Evolutionary conservation across 495 filamentous ascomycete species (phyloP).

Genomic region (Neurospora africana): DNA sequence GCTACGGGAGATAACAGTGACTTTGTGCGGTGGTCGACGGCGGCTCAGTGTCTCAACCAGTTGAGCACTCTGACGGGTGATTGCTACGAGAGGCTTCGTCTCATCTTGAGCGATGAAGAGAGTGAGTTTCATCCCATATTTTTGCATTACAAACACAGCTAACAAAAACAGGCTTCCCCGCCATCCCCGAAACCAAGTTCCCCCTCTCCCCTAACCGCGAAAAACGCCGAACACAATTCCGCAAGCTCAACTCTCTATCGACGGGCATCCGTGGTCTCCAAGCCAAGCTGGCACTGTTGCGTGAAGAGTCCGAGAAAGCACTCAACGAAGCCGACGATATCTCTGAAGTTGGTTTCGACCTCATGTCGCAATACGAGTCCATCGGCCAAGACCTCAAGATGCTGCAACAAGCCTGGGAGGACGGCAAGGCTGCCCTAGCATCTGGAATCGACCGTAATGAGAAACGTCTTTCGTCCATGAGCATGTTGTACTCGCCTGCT

Average conservation of each 20-base stretch:
- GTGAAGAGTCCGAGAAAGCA: slow-evolving; percentile 75
- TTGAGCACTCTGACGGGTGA: slow-evolving; percentile 50
- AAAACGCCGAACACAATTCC: slow-evolving; percentile 69
- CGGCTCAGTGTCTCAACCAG: slow-evolving; percentile 61
- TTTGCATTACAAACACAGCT: slow-evolving; percentile 4
- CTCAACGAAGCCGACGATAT: slow-evolving; percentile 65
- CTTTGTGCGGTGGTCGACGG: slow-evolving; percentile 66
- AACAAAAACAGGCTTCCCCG: slow-evolving; percentile 25
- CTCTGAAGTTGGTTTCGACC: slow-evolving; percentile 58
- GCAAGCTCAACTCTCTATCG: slow-evolving; percentile 75
- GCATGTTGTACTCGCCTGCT: slow-evolving; percentile 61
- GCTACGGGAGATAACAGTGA: slow-evolving; percentile 76
- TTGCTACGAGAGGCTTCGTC: slow-evolving; percentile 44
- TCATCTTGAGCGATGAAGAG: slow-evolving; percentile 73
- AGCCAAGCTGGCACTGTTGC: slow-evolving; percentile 85
- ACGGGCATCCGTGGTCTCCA: slow-evolving; percentile 87
- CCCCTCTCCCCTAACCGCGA: slow-evolving; percentile 69
- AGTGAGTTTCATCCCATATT: slow-evolving; percentile 39
- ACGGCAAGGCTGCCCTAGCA: slow-evolving; percentile 64
- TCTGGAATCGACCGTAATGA: slow-evolving; percentile 64
- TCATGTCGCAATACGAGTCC: slow-evolving; percentile 86
- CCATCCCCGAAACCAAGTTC: slow-evolving; percentile 46
- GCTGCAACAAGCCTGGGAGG: slow-evolving; percentile 85
- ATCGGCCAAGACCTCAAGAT: slow-evolving; percentile 78
- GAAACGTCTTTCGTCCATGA: slow-evolving; percentile 58